A percentile compares a stretch with the other conserved stretches of the same genome.
These are phyloP conservation scores for Dothistroma pini DNA, from an alignment of 2,329 filamentous ascomycete species.

Conservation along the genomic window DNA sequence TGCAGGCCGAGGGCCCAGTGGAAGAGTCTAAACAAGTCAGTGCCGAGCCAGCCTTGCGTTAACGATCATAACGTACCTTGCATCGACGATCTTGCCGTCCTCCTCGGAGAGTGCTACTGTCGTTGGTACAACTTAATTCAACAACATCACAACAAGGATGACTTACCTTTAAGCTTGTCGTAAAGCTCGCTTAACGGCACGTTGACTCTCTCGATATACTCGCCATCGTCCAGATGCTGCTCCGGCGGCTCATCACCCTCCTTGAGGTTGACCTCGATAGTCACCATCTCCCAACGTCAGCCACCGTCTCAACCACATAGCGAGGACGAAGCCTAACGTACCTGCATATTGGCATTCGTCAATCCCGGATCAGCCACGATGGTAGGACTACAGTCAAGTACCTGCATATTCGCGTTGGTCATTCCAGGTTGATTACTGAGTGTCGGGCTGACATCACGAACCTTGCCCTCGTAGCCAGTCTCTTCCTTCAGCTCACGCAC, in stretches of 20 bases:
- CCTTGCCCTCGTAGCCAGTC: slow-evolving; percentile 57
- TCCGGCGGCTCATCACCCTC: slow-evolving; percentile 52
- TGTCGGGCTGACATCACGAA: slow-evolving; percentile 48
- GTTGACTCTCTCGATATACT: slow-evolving; percentile 59
- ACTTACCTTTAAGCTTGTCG: slow-evolving; percentile 47
- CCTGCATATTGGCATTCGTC: slow-evolving; percentile 59
- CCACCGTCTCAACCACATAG: not conserved
- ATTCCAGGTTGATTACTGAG: slow-evolving; percentile 58
- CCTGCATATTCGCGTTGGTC: slow-evolving; percentile 35
- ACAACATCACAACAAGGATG: too few relatives aligned
- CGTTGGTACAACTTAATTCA: slow-evolving; percentile 20
- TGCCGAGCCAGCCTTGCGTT: not conserved
- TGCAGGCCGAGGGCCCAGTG: slow-evolving; percentile 59
- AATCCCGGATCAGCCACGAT: slow-evolving; percentile 65
- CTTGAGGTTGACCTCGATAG: slow-evolving; percentile 55
- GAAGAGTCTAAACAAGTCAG: slow-evolving; percentile 46
- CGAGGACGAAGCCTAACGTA: slow-evolving; percentile 15
- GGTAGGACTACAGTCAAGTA: slow-evolving; percentile 55
- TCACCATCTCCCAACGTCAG: slow-evolving; percentile 43
- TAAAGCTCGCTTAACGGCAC: slow-evolving; percentile 57
- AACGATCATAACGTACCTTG: slow-evolving; percentile 31
- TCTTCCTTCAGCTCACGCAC: slow-evolving; percentile 60
- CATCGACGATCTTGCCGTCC: slow-evolving; percentile 53
- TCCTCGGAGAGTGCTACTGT: slow-evolving; percentile 36
- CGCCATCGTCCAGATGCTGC: slow-evolving; percentile 58